These are phyloP conservation scores for Syzygium malaccense DNA, from an alignment of 441 rosid genomes.

Conservation along the genomic window DNA sequence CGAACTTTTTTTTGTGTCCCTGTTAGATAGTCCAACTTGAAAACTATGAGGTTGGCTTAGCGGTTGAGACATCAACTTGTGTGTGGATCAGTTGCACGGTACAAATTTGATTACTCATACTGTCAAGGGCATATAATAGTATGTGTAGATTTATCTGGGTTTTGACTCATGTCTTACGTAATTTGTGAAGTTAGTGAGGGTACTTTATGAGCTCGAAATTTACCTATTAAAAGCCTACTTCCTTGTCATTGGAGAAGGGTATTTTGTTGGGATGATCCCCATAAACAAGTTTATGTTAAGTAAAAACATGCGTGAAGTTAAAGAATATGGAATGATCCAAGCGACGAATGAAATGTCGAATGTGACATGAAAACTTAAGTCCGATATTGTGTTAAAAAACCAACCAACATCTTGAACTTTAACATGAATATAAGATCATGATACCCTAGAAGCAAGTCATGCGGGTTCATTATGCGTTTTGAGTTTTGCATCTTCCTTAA, in stretches of 20 bases:
- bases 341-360: background rate
- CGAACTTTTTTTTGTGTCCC: background rate
- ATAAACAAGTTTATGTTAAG: background rate
- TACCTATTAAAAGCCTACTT: background rate
- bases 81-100: background rate
- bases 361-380: background rate
- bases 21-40: background rate
- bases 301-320: background rate
- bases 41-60: background rate
- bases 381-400: background rate
- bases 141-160: background rate
- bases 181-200: background rate
- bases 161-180: background rate
- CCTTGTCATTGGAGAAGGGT: background rate
- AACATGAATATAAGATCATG: background rate
- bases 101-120: background rate
- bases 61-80: background rate
- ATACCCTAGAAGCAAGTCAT: background rate
- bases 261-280: background rate
- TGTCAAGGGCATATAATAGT: background rate
- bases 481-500: background rate
- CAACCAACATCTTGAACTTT: background rate
- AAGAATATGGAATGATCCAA: background rate
- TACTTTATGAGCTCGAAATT: background rate
- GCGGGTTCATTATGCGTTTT: background rate